Percentiles rank a stretch among this genome's conserved stretches.
Conservation (phyloP, 179 eudicot genomes). For the Sideroxylon spinosum region DNA sequence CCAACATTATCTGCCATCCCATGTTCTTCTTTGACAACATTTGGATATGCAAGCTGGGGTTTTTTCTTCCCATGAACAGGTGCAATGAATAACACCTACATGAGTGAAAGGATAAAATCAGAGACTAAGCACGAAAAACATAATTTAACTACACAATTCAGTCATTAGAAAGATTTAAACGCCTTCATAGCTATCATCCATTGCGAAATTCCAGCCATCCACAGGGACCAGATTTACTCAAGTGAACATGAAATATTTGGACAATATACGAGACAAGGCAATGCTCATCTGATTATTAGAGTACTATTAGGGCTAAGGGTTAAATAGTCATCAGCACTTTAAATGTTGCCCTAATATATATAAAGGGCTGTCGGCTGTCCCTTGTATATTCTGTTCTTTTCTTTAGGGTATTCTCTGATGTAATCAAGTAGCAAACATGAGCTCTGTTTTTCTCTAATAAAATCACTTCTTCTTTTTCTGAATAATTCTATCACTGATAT, state of each 20-base stretch:
- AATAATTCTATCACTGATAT: too few relatives aligned
- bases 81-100: slow-evolving; percentile 76
- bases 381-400: too few relatives aligned
- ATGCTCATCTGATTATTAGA: too few relatives aligned
- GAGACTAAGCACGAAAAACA: neutral
- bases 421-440: too few relatives aligned
- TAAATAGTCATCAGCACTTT: too few relatives aligned
- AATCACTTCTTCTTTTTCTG: too few relatives aligned
- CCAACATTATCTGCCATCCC: slow-evolving; percentile 29
- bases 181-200: neutral
- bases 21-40: slow-evolving; percentile 31
- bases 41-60: slow-evolving; percentile 41
- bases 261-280: neutral
- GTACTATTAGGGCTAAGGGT: too few relatives aligned
- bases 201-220: neutral
- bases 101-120: slow-evolving; percentile 1
- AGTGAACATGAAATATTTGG: neutral
- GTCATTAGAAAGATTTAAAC: neutral
- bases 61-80: slow-evolving; percentile 63
- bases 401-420: too few relatives aligned
- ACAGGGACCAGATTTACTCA: neutral
- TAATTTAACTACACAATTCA: neutral
- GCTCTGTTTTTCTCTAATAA: too few relatives aligned
- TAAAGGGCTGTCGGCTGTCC: too few relatives aligned
- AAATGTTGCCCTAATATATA: too few relatives aligned